Evolutionary conservation across 805 yeast species (phyloP), one percentile per base, ranked within the genome.

Genomic region (Suhomyces prunicola): DNA sequence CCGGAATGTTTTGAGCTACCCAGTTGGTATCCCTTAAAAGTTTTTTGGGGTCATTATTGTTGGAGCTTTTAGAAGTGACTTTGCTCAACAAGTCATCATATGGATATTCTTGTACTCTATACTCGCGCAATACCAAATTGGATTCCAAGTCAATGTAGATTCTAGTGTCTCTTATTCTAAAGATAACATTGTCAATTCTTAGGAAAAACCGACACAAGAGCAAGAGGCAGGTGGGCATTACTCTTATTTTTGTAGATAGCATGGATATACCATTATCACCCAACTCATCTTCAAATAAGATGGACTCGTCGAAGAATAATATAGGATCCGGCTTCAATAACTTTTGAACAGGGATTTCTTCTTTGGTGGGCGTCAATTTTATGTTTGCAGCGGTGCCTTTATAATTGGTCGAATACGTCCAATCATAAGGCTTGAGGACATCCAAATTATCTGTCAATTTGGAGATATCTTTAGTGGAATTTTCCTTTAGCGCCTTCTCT

Each of bases 231-330:
- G 85, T 81, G 6, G 85, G 85, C 97, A 94, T 94, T 4, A 91
- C 97, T 56, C 99, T 74, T 19, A 94, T 81, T 68, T 92, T 92
- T 35, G 86, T 84, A 50, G 84, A 83, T 51, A 89, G 71, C 51
- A 89, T 80, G 0, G 96, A 83, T 15, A 90, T 87, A 6, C 99
- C 99, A 67, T 93, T 94, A 67, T 94, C 99, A 4, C 96, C 98
- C 51, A 94, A 75, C 67, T 94, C 99, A 64, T 94, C 99, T 66
- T 94, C 99, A 66, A 82, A 94, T 31, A 94, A 73, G 6, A 89
- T 83, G 75, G 90, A 83, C 61, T 93, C 97, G 65, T 91, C 97
- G 64, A 83, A 94, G 67, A 89, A 91, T 51, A 90, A 65, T 44
- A 94, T 94, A 1, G 96, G 96, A 62, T 90, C 97, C 6, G 87